Base-by-base conservation (phyloP, 768 basidiomycete genomes). In the Lepiota brunneoincarnata region DNA sequence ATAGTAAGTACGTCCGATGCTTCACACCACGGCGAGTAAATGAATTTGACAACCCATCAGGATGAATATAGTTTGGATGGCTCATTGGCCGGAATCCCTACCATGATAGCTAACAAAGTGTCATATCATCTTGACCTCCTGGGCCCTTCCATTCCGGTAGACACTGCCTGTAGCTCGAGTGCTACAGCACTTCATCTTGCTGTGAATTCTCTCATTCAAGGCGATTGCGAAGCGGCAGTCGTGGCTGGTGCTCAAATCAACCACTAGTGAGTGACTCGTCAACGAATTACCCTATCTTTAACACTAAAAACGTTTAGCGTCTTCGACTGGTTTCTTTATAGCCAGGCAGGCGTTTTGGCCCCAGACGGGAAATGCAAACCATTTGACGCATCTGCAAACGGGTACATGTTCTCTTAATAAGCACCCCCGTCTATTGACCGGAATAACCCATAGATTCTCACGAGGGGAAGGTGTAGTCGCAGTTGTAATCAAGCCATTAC, bases 91-190 rank as follows among this genome's bases (percentile, higher is more conserved):
- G 67, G 62, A 6, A 57, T 60, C 31, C 69, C 73, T 10, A 58
- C 64, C 7, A 72, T 69, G 63, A 63, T 76, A 5, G 72, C 76
- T 17, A 77, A 76, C 61, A 62, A 66, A 31, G 63, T 77, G 35
- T 74, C 76, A 1, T 74, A 77, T 56, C 69, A 73, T 51, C 61
- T 76, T 7, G 71, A 75, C 54, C 56, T 73, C 11, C 42, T 62
- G 2, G 79, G 79, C 11, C 81, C 80, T 11, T 82, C 80, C 3
- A 55, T 81, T 31, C 75, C 78, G 4, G 59, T 74, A 0, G 79
- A 82, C 55, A 79, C 76, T 0, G 77, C 77, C 1, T 81, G 80
- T 57, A 79, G 76, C 34, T 80, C 78, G 17, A 71, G 69, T 14
- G 61, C 75, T n/a, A 72, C 68, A 4, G 76, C 76, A 2, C 65